Evolutionary conservation across 192 early-diverging fungal genomes (phyloP).

Genomic region (Linnemannia schmuckeri): DNA sequence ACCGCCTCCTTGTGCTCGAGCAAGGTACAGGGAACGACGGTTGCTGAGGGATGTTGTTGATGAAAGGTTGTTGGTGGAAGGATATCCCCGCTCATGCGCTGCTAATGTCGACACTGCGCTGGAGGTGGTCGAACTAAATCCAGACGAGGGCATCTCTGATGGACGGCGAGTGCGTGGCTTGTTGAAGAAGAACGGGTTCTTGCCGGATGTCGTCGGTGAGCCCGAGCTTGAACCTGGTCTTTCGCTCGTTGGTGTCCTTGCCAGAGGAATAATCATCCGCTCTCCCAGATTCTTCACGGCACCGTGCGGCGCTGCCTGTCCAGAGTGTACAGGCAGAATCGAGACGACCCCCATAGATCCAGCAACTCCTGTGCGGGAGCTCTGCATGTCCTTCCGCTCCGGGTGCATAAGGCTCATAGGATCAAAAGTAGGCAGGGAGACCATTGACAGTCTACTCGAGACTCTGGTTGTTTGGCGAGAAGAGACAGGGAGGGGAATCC

Average conservation of each 20-base stretch:
- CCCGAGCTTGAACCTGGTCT: constrained; percentile 14
- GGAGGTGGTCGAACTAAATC: neutral
- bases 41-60: constrained; percentile 40
- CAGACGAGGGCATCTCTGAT: constrained; percentile 17
- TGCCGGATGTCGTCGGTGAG: constrained; percentile 41
- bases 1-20: constrained; percentile 33
- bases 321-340: constrained; percentile 1
- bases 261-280: constrained; percentile 30
- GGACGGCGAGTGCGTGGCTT: constrained; percentile 42
- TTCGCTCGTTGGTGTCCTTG: constrained; percentile 39
- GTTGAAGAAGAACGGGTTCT: constrained; percentile 49
- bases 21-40: constrained; percentile 38
- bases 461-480: constrained; percentile 32
- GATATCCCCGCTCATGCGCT: neutral
- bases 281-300: constrained; percentile 15
- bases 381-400: constrained; percentile 25
- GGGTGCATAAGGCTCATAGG: constrained; percentile 41
- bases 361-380: neutral
- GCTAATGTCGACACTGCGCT: neutral
- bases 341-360: neutral
- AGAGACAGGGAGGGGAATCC: constrained; percentile 28
- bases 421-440: constrained; percentile 36
- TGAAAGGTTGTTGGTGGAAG: constrained; percentile 12
- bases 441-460: constrained; percentile 44
- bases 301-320: constrained; percentile 1